Percentiles rank a stretch among this genome's conserved stretches.
Evolutionary conservation across 2,329 filamentous ascomycete genomes (phyloP).

Genomic region (Phaeomoniella chlamydospora): DNA sequence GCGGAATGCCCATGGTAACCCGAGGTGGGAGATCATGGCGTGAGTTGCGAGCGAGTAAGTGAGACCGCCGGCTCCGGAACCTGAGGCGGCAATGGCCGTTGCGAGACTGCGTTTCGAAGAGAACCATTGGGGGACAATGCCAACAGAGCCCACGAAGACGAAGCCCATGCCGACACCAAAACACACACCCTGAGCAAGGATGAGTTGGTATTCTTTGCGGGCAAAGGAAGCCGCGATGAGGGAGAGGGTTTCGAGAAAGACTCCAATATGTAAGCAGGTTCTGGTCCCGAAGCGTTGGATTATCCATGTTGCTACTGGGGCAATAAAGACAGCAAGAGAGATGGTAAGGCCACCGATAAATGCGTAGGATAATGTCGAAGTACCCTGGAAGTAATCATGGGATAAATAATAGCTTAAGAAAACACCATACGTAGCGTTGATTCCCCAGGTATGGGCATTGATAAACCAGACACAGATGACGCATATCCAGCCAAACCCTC

Average conservation of each 20-base stretch:
- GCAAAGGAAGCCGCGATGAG: slow-evolving; percentile 44
- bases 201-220: slow-evolving; percentile 43
- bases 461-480: slow-evolving; percentile 40
- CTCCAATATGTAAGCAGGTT: slow-evolving; percentile 38
- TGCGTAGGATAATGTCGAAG: slow-evolving; percentile 40
- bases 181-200: slow-evolving; percentile 44
- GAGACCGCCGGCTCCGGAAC: slow-evolving; percentile 45
- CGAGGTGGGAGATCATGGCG: slow-evolving; percentile 40
- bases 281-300: slow-evolving; percentile 39
- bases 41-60: slow-evolving; percentile 44
- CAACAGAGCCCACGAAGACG: slow-evolving; percentile 41
- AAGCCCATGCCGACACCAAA: slow-evolving; percentile 51
- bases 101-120: slow-evolving; percentile 40
- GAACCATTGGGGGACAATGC: slow-evolving; percentile 49
- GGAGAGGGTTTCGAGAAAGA: slow-evolving; percentile 30
- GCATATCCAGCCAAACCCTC: slow-evolving; percentile 50
- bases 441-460: slow-evolving; percentile 60
- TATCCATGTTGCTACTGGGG: slow-evolving; percentile 39
- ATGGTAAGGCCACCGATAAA: slow-evolving; percentile 48
- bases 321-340: slow-evolving; percentile 40
- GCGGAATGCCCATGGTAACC: slow-evolving; percentile 46
- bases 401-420: slow-evolving; percentile 46
- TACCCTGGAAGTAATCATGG: slow-evolving; percentile 38
- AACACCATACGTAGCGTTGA: slow-evolving; percentile 47
- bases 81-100: slow-evolving; percentile 44